phyloP scores from a whole-genome alignment of 2,329 filamentous ascomycete species.

The Ambrosiella xylebori region DNA sequence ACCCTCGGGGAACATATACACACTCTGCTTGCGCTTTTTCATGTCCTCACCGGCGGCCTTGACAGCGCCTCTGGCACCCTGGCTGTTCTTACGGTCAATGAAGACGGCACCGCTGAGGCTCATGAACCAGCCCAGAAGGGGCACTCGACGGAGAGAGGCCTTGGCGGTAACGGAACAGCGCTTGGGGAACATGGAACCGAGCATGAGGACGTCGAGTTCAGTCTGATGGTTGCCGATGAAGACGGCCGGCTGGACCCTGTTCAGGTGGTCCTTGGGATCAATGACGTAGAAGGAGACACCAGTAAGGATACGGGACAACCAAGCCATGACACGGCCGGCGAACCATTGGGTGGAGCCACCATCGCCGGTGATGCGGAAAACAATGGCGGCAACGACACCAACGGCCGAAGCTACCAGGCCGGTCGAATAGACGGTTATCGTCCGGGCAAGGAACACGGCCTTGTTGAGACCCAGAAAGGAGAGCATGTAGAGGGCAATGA shows the following conservation, averaged over 20 bases:
- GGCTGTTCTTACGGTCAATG: conserved; percentile 76
- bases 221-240: conserved; percentile 94
- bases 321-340: conserved; percentile 62
- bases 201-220: conserved; percentile 84
- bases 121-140: conserved; percentile 93
- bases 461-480: conserved; percentile 36
- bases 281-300: conserved; percentile 64
- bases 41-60: conserved; percentile 69
- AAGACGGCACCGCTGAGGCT: conserved; percentile 75
- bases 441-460: conserved; percentile 51
- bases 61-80: conserved; percentile 73
- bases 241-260: conserved; percentile 59
- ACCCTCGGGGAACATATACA: conserved; percentile 82
- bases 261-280: conserved; percentile 45
- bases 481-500: conserved; percentile 42
- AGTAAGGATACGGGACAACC: conserved; percentile 54
- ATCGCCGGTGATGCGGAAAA: conserved; percentile 53
- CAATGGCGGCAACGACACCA: conserved; percentile 57
- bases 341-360: conserved; percentile 74
- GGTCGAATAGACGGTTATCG: conserved; percentile 46
- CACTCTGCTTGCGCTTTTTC: conserved; percentile 50
- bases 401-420: conserved; percentile 47
- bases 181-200: conserved; percentile 74
- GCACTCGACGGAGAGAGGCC: conserved; percentile 58
- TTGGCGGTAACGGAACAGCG: conserved; percentile 92